Conservation (phyloP, 2,329 filamentous ascomycete species). For the Venturia asperata region DNA sequence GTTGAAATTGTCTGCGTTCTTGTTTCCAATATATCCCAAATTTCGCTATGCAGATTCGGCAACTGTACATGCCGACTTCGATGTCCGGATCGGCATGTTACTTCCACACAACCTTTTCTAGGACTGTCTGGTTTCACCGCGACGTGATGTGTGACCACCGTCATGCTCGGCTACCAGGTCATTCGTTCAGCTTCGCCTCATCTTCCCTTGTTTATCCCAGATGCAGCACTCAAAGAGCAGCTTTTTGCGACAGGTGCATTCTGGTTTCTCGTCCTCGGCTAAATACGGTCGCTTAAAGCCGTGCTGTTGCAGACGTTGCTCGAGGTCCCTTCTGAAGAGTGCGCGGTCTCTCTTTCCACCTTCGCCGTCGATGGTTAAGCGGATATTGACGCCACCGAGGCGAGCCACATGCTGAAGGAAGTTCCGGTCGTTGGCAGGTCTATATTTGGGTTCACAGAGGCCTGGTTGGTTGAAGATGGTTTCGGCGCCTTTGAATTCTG, state of each 20-base stretch:
- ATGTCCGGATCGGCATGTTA: no score
- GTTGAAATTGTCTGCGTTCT: no score
- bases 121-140: no score
- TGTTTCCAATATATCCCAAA: no score
- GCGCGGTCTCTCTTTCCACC: slow-evolving; percentile 18
- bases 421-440: slow-evolving; percentile 11
- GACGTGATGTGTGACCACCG: no score
- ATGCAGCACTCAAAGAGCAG: slow-evolving; percentile 22
- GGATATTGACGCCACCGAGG: slow-evolving; percentile 21
- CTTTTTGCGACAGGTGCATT: slow-evolving; percentile 21
- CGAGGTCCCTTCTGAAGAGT: slow-evolving; percentile 18
- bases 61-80: no score
- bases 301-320: slow-evolving; percentile 17
- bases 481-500: slow-evolving; percentile 18
- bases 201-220: slow-evolving; percentile 19
- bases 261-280: slow-evolving; percentile 14
- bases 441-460: slow-evolving; percentile 17
- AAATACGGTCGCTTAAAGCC: slow-evolving; percentile 20
- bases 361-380: slow-evolving; percentile 20
- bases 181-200: background rate
- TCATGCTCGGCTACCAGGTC: no score
- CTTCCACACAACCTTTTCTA: no score
- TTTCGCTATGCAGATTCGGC: no score
- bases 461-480: slow-evolving; percentile 17
- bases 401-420: slow-evolving; percentile 21